Base-by-base conservation (phyloP, 495 filamentous ascomycete genomes). In the Bombardia bombarda region DNA sequence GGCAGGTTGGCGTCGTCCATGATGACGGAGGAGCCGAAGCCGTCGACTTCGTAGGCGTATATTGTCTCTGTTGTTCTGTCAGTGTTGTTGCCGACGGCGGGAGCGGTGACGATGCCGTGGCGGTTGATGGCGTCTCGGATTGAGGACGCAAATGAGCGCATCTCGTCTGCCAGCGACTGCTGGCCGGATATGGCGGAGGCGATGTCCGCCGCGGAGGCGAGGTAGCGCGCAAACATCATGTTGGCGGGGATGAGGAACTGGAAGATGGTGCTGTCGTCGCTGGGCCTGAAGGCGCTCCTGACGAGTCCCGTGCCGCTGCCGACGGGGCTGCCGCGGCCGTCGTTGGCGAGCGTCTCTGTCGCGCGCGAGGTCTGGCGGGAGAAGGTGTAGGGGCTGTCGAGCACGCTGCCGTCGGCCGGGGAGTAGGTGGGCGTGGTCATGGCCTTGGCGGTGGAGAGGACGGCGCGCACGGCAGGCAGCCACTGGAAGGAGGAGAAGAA, bases 1-100 rank as follows among this genome's bases (percentile, higher is more conserved):
- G 78, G 77, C 38, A 82, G 65, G 47, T 82, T 82, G 21, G 78
- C 77, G 45, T 82, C 78, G 42, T 82, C 78, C 78, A 30, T n/a
- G n/a, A 26, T 24, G 2, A 16, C 13, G n/a, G 8, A 28, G 9
- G 14, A 20, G 35, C 74, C 74, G 34, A 71, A 82, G 9, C 78
- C 78, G 45, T 82, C 77, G 6, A 80, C 65, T 52, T 82, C 78
- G 46, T 73, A 82, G 4, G 78, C 78, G 46, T 72, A 82, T 8
- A 80, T 64, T 21, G n/a, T n/a, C n/a, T n/a, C n/a, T n/a, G n/a
- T n/a, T n/a, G n/a, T n/a, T n/a, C n/a, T n/a, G n/a, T n/a, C n/a
- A n/a, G n/a, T n/a, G n/a, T n/a, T n/a, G n/a, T 50, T 50, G 19
- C 68, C 56, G 0, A n/a, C 0, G 4, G 38, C 28, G 0, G 33